Evolutionary conservation across 2,329 filamentous ascomycete species (phyloP), one percentile per base, ranked within the genome.

Genomic region (Drechslerella dactyloides): DNA sequence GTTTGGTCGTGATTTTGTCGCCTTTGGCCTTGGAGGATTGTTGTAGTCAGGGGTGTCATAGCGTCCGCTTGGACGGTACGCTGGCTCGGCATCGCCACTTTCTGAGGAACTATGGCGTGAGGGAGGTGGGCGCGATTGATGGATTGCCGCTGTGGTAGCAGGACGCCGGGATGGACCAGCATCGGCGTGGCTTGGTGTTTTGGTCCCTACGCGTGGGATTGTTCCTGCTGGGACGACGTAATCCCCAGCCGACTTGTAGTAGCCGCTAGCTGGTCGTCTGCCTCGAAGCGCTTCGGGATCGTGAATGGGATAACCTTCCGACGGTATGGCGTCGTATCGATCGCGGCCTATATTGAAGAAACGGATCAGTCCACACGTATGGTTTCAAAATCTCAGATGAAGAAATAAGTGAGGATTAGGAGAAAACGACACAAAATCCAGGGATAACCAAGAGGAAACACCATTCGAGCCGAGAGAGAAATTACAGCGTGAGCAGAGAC

Each of bases 341-440:
- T 33, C 53, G 42, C 52, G 61, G 19, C 30, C 53, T 65, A 72
- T 46, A 46, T 50, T 37, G 17, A 57, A n/a, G n/a, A 54, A 46
- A 56, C 57, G 48, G 55, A 72, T 72, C 68, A 72, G 68, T 72
- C 17, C 68, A 72, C 68, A 65, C 42, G 68, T 72, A 72, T 72
- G 60, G 51, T 53, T 72, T 61, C 60, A 50, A 70, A 61, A 51
- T 37, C n/a, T 59, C 13, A 30, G 42, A 40, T 61, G 11, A 7
- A 11, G 6, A 57, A 42, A 52, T 57, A 24, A 15, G 27, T 21
- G 3, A 27, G 1, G 24, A 50, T 33, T 33, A 55, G 33, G 51
- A 15, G 46, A 35, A n/a, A 19, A 27, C 17, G 11, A n/a, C 17
- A 33, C 19, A 35, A 51, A 48, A 42, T 19, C 27, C 19, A 54